phyloP scores from a whole-genome alignment of 345 rosid genomes.

The Eucalyptus regnans region DNA sequence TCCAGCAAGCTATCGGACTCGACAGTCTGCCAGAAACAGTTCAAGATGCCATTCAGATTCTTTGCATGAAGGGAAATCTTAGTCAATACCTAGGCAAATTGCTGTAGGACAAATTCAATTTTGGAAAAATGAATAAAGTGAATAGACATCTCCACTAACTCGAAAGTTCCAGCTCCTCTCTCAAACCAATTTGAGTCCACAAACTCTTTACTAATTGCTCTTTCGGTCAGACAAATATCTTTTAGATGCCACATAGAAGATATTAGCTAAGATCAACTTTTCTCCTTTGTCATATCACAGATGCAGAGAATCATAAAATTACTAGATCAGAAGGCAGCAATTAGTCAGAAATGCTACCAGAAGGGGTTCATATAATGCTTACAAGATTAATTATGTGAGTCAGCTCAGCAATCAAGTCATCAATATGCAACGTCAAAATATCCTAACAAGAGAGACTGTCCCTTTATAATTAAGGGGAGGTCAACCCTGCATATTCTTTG shows the following conservation, averaged over 20 bases:
- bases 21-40: slow-evolving; percentile 36
- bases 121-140: background rate
- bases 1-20: slow-evolving; percentile 67
- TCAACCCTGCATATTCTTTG: background rate
- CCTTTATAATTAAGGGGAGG: background rate
- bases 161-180: background rate
- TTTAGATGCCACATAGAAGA: background rate
- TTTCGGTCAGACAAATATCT: background rate
- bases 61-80: background rate
- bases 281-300: background rate
- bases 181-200: background rate
- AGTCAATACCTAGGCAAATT: background rate
- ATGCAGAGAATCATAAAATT: background rate
- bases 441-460: background rate
- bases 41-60: background rate
- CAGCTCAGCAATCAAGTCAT: background rate
- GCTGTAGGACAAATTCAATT: background rate
- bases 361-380: background rate
- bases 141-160: background rate
- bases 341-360: background rate
- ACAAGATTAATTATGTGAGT: background rate
- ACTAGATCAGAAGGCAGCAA: background rate
- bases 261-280: background rate
- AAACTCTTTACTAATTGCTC: background rate
- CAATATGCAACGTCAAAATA: background rate